A percentile compares a stretch with the other conserved stretches of the same genome.
Evolutionary conservation across 2,329 filamentous ascomycete species (phyloP).

Genomic region (Scytalidium lignicola): DNA sequence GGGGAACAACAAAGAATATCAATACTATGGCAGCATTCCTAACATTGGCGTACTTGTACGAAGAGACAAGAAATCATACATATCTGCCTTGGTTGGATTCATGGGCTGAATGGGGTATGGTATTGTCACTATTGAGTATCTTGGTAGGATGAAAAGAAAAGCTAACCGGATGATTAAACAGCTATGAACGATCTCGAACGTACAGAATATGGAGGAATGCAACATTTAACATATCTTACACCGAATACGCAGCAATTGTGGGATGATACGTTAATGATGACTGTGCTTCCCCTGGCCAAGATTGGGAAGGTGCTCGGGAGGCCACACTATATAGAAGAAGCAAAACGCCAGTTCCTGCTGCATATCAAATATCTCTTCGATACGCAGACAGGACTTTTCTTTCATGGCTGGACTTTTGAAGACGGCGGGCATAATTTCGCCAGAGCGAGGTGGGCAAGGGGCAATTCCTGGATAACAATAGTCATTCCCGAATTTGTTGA

Average conservation of each 20-base stretch:
- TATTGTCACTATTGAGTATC: conserved; percentile 62
- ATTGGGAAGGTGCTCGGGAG: conserved; percentile 67
- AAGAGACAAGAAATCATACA: conserved; percentile 61
- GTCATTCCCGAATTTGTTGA: conserved; percentile 80
- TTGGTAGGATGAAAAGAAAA: conserved; percentile 28
- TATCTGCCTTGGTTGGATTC: conserved; percentile 74
- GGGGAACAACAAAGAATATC: conserved; percentile 73
- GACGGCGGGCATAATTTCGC: conserved; percentile 60
- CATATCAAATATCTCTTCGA: conserved; percentile 79
- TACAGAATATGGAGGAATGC: conserved; percentile 56
- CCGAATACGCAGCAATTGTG: conserved; percentile 72
- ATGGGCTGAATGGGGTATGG: conserved; percentile 82
- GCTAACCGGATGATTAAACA: conserved; percentile 12
- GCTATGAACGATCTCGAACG: conserved; percentile 70
- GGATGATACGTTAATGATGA: conserved; percentile 90
- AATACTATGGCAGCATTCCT: conserved; percentile 79
- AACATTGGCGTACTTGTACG: conserved; percentile 72
- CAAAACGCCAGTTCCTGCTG: conserved; percentile 70
- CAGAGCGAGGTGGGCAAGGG: conserved; percentile 51
- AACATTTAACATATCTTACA: conserved; percentile 43
- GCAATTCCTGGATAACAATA: conserved; percentile 74
- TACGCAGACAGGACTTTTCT: conserved; percentile 65
- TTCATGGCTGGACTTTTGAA: conserved; percentile 77
- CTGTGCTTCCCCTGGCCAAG: conserved; percentile 73
- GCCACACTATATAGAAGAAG: conserved; percentile 71